Conservation (phyloP, 805 yeast genomes). For the Ogataea thermomethanolica region DNA sequence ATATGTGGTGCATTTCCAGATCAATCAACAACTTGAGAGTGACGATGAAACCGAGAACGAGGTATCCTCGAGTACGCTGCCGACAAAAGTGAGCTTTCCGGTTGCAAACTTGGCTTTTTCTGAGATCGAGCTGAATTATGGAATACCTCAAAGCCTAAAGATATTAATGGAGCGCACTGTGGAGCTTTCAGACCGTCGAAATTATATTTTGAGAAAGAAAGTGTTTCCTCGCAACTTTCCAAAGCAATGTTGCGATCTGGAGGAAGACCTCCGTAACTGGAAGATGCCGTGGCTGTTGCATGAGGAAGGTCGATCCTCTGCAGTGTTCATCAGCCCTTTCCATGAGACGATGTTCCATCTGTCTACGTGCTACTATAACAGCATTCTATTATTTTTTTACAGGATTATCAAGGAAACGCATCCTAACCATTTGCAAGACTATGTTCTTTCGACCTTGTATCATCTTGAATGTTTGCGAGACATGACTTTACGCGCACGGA, state of each 20-base stretch:
- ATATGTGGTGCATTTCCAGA: slow-evolving; percentile 29
- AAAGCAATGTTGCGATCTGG: slow-evolving; percentile 50
- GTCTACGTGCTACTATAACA: slow-evolving; percentile 39
- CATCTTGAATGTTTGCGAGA: slow-evolving; percentile 33
- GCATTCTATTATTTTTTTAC: slow-evolving; percentile 42
- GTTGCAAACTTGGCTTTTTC: slow-evolving; percentile 11
- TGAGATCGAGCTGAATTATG: slow-evolving; percentile 41
- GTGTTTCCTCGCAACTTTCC: slow-evolving; percentile 54
- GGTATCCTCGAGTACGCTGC: slow-evolving; percentile 5
- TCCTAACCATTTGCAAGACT: slow-evolving; percentile 34
- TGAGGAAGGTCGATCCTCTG: slow-evolving; percentile 14
- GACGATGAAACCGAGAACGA: slow-evolving; percentile 13
- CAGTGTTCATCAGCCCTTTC: slow-evolving; percentile 30
- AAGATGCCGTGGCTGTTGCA: slow-evolving; percentile 42
- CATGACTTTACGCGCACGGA: slow-evolving; percentile 19
- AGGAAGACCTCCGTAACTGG: slow-evolving; percentile 49
- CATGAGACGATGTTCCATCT: slow-evolving; percentile 42
- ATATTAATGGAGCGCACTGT: slow-evolving; percentile 44
- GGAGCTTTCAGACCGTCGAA: slow-evolving; percentile 49
- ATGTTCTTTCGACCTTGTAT: slow-evolving; percentile 34
- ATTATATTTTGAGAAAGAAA: slow-evolving; percentile 40
- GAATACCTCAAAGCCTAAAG: slow-evolving; percentile 46
- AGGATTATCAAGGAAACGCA: slow-evolving; percentile 44
- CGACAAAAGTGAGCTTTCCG: slow-evolving; percentile 13
- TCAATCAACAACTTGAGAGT: slow-evolving; percentile 12